Evolutionary conservation across 805 yeast genomes (phyloP).

Genomic region (Cyberlindnera petersonii): DNA sequence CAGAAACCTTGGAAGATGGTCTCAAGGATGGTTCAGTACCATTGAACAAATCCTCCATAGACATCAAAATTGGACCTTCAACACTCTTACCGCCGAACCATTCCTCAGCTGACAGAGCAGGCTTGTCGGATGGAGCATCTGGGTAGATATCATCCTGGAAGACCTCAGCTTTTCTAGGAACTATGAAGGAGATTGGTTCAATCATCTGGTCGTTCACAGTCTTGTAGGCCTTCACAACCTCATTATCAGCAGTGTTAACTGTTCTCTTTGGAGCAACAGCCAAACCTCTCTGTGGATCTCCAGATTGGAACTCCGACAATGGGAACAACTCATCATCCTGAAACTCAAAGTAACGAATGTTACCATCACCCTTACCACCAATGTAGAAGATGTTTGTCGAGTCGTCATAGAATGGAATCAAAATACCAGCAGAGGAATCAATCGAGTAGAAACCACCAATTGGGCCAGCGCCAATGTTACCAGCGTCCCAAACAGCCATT

Average conservation of each 20-base stretch:
- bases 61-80: conserved; percentile 77
- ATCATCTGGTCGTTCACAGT: conserved; percentile 79
- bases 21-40: conserved; percentile 52
- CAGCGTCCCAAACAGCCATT: conserved; percentile 88
- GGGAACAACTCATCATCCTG: conserved; percentile 79
- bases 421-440: conserved; percentile 89
- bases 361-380: conserved; percentile 98
- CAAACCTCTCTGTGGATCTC: conserved; percentile 94
- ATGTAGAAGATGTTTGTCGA: conserved; percentile 75
- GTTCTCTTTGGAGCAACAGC: conserved; percentile 83
- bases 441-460: conserved; percentile 83
- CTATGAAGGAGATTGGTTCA: conserved; percentile 90
- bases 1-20: conserved; percentile 35
- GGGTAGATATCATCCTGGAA: conserved; percentile 94
- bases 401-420: conserved; percentile 88
- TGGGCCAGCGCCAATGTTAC: conserved; percentile 71
- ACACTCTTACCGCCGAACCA: conserved; percentile 76
- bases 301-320: conserved; percentile 83
- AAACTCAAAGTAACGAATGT: conserved; percentile 89
- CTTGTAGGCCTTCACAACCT: conserved; percentile 77
- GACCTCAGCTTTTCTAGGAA: conserved; percentile 90
- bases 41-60: conserved; percentile 76
- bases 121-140: conserved; percentile 74
- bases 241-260: conserved; percentile 78
- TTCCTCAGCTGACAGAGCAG: conserved; percentile 77